These are phyloP conservation scores for Pluteus cervinus DNA, from an alignment of 768 basidiomycete genomes.

Conservation along the genomic window DNA sequence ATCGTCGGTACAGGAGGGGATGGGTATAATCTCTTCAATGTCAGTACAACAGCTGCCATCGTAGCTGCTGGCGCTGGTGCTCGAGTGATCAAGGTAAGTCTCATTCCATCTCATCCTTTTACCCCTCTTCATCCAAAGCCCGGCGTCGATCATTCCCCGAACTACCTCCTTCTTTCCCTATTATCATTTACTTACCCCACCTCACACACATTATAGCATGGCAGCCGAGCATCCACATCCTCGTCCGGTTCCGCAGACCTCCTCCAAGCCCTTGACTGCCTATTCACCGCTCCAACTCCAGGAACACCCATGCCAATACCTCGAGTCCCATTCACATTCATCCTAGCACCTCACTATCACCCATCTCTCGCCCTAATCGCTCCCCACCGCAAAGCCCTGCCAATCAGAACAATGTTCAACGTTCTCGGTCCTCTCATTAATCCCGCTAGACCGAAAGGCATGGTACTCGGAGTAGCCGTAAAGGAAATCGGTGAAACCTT, in stretches of 20 bases:
- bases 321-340: constrained; percentile 80
- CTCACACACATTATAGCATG: constrained; percentile 57
- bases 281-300: constrained; percentile 60
- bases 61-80: constrained; percentile 95
- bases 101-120: neutral
- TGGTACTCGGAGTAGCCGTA: constrained; percentile 89
- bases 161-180: neutral
- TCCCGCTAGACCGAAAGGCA: constrained; percentile 78
- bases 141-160: constrained; percentile 2
- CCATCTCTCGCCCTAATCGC: constrained; percentile 77
- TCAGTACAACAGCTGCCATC: constrained; percentile 89
- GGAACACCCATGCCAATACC: constrained; percentile 52
- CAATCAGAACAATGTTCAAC: constrained; percentile 97
- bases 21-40: constrained; percentile 94
- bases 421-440: constrained; percentile 91
- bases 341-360: constrained; percentile 93
- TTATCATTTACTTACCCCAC: neutral
- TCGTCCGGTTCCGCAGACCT: constrained; percentile 93
- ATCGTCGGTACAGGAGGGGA: constrained; percentile 93
- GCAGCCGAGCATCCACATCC: constrained; percentile 86
- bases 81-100: constrained; percentile 80
- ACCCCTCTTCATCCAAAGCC: constrained; percentile 4
- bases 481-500: constrained; percentile 77
- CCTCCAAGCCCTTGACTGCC: constrained; percentile 75
- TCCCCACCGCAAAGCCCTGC: constrained; percentile 79